A percentile compares a stretch with the other conserved stretches of the same genome.
phyloP scores from a whole-genome alignment of 441 rosid species.

The Erodium texanum region DNA sequence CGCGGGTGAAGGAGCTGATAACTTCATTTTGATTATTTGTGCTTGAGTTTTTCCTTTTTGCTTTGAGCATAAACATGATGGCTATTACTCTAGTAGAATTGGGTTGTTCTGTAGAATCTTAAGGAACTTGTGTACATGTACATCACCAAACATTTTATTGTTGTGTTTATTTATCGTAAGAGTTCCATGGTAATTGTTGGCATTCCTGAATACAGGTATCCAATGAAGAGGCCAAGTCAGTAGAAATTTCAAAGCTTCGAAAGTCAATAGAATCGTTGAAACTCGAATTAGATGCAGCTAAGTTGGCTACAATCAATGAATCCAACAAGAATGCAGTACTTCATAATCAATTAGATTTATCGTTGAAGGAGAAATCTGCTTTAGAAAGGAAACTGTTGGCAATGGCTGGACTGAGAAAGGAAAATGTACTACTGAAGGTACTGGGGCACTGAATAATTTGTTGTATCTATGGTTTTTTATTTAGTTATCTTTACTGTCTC shows the following conservation, averaged over 20 bases:
- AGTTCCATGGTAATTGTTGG: not conserved
- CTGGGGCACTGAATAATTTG: conserved; percentile 7
- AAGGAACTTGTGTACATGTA: not conserved
- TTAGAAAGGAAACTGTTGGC: conserved; percentile 57
- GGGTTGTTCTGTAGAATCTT: not conserved
- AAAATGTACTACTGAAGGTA: conserved; percentile 67
- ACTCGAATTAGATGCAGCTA: conserved; percentile 91
- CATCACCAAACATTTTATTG: not conserved
- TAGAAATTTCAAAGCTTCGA: conserved; percentile 71
- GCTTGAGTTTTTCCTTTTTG: no score
- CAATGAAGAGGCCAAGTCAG: conserved; percentile 67
- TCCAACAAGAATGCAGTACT: conserved; percentile 83
- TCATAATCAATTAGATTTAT: conserved; percentile 69
- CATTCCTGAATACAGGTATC: conserved; percentile 53
- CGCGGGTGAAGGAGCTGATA: no score
- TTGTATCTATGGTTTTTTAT: conserved; percentile 3
- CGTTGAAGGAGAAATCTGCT: conserved; percentile 66
- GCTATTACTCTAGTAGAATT: not conserved
- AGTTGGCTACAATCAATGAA: conserved; percentile 76
- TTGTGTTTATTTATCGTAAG: not conserved
- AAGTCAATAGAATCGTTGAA: conserved; percentile 60
- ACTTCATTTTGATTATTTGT: no score
- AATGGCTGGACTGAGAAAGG: conserved; percentile 61
- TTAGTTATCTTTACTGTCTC: no score
- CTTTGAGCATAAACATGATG: not conserved